A percentile compares a stretch with the other conserved stretches of the same genome.
phyloP scores from a whole-genome alignment of 345 rosid genomes.

The Pelargonium nanum region DNA sequence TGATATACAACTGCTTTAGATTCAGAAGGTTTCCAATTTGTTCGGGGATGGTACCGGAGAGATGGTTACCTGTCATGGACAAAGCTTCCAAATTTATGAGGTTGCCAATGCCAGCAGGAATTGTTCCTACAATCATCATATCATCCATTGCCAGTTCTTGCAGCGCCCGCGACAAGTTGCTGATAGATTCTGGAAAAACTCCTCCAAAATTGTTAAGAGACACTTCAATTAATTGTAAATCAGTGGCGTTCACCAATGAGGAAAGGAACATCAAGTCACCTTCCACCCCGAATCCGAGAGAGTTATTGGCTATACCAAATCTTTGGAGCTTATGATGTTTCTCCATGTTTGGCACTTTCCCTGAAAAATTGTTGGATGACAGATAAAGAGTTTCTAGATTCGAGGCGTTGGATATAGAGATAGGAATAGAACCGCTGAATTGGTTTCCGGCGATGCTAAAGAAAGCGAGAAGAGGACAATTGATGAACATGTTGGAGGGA shows the following conservation, averaged over 20 bases:
- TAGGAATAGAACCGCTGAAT: not conserved
- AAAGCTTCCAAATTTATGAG: constrained; percentile 8
- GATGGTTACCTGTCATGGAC: not conserved
- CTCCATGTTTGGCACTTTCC: constrained; percentile 9
- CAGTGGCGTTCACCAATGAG: constrained; percentile 11
- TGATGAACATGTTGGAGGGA: not conserved
- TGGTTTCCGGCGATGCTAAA: not conserved
- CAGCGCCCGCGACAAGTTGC: constrained; percentile 2
- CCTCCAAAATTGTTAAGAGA: constrained; percentile 2
- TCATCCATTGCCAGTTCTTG: not conserved
- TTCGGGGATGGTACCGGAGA: constrained; percentile 1
- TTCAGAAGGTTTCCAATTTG: constrained; percentile 3
- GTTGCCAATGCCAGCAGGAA: constrained; percentile 7
- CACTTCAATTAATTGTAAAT: not conserved
- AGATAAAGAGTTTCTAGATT: not conserved
- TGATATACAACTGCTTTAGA: not conserved
- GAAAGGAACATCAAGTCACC: constrained; percentile 10
- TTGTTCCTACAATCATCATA: constrained; percentile 6
- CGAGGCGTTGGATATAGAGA: constrained; percentile 7
- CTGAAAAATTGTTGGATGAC: not conserved
- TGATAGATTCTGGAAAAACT: constrained; percentile 3
- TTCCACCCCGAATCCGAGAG: constrained; percentile 3
- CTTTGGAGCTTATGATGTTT: constrained; percentile 1
- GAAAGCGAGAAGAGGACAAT: not conserved
- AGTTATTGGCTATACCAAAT: not conserved